Evolutionary conservation across 2,329 filamentous ascomycete genomes (phyloP), one percentile per base, ranked within the genome.

Genomic region (Stagonosporopsis rhizophila): DNA sequence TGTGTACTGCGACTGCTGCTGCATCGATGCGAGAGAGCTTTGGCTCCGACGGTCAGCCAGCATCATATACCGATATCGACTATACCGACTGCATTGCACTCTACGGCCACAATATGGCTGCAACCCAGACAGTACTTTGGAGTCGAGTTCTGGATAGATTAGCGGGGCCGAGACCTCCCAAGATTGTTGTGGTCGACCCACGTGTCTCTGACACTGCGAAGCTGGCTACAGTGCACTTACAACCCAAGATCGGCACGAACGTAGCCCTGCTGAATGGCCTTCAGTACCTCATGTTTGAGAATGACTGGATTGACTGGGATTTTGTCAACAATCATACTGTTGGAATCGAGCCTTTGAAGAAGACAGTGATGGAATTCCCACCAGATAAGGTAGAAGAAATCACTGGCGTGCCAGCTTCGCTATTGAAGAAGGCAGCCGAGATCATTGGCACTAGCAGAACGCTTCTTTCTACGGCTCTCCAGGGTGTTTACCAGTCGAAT

Each of bases 11-110:
- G 6, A 55, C 52, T 22, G 52, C 52, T 20, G 52, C 52, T 14
- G 52, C 52, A 28, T 55, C 52, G 4, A 55, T 55, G 52, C 44
- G 52, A 39, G 52, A 55, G 39, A 48, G 44, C n/a, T 55, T 55
- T 27, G 52, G 52, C 17, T 48, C 44, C 6, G 52, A 55, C 27
- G 52, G 52, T 7, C 52, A 55, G 39, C 52, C 52, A 28, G 52
- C 44, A 23, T 55, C 52, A 17, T 55, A 55, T 22, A 55, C 52
- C n/a, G 52, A 55, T 34, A 55, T 55, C 30, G 52, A 55, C n/a
- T 55, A 38, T 32, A 55, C 52, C 19, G 52, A 55, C 30, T 55
- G 52, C 23, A 55, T 55, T n/a, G 45, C 45, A 17, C 44, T 55
- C 12, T 42, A 47, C 17, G 44, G 52, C 23, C 52, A 55, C 44